Base-by-base conservation (phyloP, 2,329 filamentous ascomycete species). In the Colletotrichum noveboracense region DNA sequence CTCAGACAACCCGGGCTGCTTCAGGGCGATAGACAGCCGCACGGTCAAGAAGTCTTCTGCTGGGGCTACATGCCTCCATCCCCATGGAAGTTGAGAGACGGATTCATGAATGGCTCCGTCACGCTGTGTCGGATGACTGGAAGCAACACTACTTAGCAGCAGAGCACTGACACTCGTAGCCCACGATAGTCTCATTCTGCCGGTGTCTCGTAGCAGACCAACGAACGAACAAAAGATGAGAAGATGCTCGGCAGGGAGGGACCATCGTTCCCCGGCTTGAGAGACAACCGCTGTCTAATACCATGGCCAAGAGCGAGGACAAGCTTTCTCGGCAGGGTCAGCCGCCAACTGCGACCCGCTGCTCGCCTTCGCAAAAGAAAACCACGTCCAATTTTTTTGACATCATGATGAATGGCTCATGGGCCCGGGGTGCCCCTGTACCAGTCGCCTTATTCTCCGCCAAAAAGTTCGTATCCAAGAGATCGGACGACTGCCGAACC, bases 1-100 rank as follows among this genome's bases (percentile, higher is more conserved):
- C 2, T 70, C 65, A 16, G 67, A 66, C 52, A 78, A 38, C 16
- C 71, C 52, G 13, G 76, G 76, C 67, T 78, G 77, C 56, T 74
- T 73, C 26, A 78, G 10, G 3, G 77, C 76, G 21, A 78, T 68
- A 16, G 76, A 76, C 34, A 78, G 70, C 21, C 36, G 32, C 0
- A 72, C 34, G 4, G 48, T 32, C 12, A 61, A 16, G n/a, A 61
- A 24, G 10, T 68, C 14, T 34, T 67, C 52, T 16, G 2, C 70
- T 3, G 64, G 3, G 16, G 55, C 70, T 48, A 71, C 26, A 9
- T 26, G 55, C 12, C 64, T 52, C 62, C 70, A 72, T 16, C 64
- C 64, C 7, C 7, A 7, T 2, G 64, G 70, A 0, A 72, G 6
- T n/a, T 72, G 70, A 18, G 30, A 52, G 36, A 55, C 70, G 16